Evolutionary conservation across 1,284 basidiomycete genomes (phyloP).

Genomic region (Laetiporus sulphureus): DNA sequence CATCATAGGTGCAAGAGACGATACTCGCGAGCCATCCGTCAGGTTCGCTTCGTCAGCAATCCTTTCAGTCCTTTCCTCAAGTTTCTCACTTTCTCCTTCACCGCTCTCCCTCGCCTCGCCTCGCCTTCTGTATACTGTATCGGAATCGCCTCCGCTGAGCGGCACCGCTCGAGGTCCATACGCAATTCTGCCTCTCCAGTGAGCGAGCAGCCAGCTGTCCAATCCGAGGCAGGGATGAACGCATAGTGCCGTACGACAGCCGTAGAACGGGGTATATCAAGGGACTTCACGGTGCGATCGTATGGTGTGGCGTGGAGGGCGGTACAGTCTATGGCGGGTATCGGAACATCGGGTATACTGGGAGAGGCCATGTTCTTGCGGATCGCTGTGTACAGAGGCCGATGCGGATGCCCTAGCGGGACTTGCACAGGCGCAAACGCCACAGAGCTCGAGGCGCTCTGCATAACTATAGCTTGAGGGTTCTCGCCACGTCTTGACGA

Average conservation of each 20-base stretch:
- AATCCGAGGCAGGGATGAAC: slow-evolving; percentile 11
- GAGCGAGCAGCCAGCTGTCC: slow-evolving; percentile 31
- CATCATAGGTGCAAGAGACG: neutral
- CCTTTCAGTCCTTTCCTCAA: slow-evolving; percentile 37
- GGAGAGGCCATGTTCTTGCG: slow-evolving; percentile 48
- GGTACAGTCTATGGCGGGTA: slow-evolving; percentile 20
- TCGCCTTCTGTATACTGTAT: slow-evolving; percentile 15
- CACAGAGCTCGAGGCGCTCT: neutral
- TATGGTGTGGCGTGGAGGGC: slow-evolving; percentile 18
- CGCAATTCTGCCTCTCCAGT: slow-evolving; percentile 54
- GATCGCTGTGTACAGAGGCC: slow-evolving; percentile 60
- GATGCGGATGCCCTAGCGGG: slow-evolving; percentile 21
- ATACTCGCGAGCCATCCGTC: neutral
- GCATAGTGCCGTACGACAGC: slow-evolving; percentile 9
- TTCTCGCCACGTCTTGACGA: slow-evolving; percentile 9
- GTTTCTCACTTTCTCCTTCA: slow-evolving; percentile 34
- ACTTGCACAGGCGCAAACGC: slow-evolving; percentile 2
- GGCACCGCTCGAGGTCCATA: slow-evolving; percentile 44
- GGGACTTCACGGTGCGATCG: slow-evolving; percentile 15
- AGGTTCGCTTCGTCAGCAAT: slow-evolving; percentile 22
- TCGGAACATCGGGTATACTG: slow-evolving; percentile 24
- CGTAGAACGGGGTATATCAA: slow-evolving; percentile 18
- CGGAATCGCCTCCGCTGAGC: slow-evolving; percentile 20
- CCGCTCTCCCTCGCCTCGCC: slow-evolving; percentile 8
- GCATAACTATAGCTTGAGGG: slow-evolving; percentile 10